A percentile compares a stretch with the other conserved stretches of the same genome.
phyloP scores from a whole-genome alignment of 208 protist species.

The Naegleria fowleri region DNA sequence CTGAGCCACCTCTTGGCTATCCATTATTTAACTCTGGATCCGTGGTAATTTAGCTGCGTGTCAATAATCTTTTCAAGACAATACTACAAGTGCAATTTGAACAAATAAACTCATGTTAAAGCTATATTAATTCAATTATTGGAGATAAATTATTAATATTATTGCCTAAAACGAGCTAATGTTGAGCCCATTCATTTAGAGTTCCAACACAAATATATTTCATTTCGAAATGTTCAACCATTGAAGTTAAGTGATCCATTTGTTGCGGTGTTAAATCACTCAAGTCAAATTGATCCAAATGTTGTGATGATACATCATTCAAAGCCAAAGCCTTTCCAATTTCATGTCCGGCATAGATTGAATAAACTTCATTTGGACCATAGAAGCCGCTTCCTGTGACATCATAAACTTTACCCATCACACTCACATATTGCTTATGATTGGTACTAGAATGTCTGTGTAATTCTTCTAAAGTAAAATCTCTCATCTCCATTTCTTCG shows the following conservation, averaged over 20 bases:
- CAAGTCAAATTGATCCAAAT: not conserved
- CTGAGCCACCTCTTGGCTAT: no score
- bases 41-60: no score
- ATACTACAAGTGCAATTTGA: no score
- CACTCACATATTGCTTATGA: not conserved
- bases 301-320: not conserved
- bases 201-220: not conserved
- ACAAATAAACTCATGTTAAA: no score
- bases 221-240: not conserved
- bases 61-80: no score
- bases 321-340: not conserved
- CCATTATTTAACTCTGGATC: no score
- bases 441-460: not conserved
- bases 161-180: no score
- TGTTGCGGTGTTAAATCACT: not conserved
- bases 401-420: not conserved
- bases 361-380: not conserved
- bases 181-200: not conserved
- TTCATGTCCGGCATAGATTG: not conserved
- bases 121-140: no score
- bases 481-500: not conserved
- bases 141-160: no score
- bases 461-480: slow-evolving; percentile 9
- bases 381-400: slow-evolving; percentile 13
- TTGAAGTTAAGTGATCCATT: not conserved